Base-by-base conservation (phyloP, 306 rosid genomes). In the Lathyrus sativus region DNA sequence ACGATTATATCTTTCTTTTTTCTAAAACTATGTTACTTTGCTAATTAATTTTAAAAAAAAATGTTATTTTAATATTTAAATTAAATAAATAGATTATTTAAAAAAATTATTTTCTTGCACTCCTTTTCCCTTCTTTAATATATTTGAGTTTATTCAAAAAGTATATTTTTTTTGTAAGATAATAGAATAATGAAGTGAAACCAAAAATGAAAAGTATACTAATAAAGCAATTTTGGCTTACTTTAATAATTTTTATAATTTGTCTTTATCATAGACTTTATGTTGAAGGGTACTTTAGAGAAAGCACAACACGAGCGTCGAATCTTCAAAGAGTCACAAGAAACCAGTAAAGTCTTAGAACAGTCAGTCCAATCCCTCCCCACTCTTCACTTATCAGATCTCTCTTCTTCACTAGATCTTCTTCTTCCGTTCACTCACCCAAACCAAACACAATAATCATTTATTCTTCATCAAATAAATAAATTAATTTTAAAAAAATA, bases 271-370 rank as follows among this genome's bases (percentile, higher is more conserved):
- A 2, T 22, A 24, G 59, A 65, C 37, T 44, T 58, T n/a, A 6
- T 31, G 42, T 37, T 14, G 14, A 63, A 58, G 88, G 82, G 38
- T 57, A 78, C 26, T 75, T 67, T 67, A 12, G 88, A 54, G 54
- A 88, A 66, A 69, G 70, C 51, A 5, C 60, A 59, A 24, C 9
- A 5, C 55, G 64, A 24, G 9, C 38, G 17, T 3, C 13, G 48
- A 31, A 44, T 51, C 49, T 72, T 43, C 11, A 50, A 45, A 4
- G 33, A 37, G 0, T 53, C 58, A 56, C 29, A 33, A 49, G 9
- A 24, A 43, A 61, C 44, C 57, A 24, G 68, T 24, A 41, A 6
- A 67, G 62, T 17, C 37, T 13, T 50, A 71, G 31, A 33, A 26
- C 76, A 5, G 10, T 4, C 10, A 22, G 26, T 41, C 45, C 55